A percentile compares a stretch with the other conserved stretches of the same genome.
Conservation (phyloP, 2,329 filamentous ascomycete species). For the Fusarium xyrophilum region DNA sequence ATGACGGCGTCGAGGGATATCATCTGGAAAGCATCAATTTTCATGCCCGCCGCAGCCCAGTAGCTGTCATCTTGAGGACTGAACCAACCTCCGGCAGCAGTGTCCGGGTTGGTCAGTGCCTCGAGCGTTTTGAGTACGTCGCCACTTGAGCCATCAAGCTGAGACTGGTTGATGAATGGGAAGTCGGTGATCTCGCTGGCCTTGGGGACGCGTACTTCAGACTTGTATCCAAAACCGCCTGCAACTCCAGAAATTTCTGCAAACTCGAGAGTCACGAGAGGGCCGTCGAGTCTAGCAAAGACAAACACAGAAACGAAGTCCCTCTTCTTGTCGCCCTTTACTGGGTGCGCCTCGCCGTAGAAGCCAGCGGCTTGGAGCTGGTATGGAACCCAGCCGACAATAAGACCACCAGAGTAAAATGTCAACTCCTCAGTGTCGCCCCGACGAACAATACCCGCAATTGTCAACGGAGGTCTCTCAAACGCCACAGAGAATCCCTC, state of each 20-base stretch:
- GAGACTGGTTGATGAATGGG: background rate
- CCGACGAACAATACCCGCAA: background rate
- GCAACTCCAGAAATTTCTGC: background rate
- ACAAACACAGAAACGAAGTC: background rate
- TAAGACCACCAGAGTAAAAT: too few relatives aligned
- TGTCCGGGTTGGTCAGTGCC: too few relatives aligned
- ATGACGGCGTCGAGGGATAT: background rate
- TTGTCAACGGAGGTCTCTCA: background rate
- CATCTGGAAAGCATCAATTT: constrained; percentile 2
- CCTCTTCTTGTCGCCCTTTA: background rate
- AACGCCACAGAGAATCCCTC: background rate
- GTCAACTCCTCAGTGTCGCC: too few relatives aligned
- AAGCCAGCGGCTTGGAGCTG: background rate
- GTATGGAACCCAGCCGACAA: background rate
- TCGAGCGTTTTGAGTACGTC: background rate
- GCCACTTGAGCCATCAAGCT: too few relatives aligned
- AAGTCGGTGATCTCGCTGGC: background rate
- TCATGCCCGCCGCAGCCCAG: constrained; percentile 4
- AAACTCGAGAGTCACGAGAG: background rate
- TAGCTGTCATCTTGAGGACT: background rate
- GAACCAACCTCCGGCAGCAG: constrained; percentile 4
- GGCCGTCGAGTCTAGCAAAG: background rate
- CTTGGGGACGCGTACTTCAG: background rate
- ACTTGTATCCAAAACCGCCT: background rate
- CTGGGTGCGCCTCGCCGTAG: background rate